Percentiles rank a stretch among this genome's conserved stretches.
Evolutionary conservation across 228 moss, liverwort and hornwort species (phyloP).

Genomic region (Sphagnum magellanicum): DNA sequence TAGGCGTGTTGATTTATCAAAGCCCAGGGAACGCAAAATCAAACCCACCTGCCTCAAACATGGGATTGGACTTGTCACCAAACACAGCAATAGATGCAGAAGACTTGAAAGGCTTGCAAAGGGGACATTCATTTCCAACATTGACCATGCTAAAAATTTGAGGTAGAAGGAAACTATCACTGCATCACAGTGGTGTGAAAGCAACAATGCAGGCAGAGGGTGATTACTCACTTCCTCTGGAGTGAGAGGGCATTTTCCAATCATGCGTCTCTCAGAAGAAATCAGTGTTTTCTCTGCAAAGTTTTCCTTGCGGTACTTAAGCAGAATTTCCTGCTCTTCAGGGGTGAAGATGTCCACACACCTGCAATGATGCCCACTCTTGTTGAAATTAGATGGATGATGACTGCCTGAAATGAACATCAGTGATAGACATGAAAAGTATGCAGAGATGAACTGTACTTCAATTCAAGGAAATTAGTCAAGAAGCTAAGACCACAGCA

Average conservation of each 20-base stretch:
- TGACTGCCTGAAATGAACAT: too few relatives aligned
- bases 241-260: conserved; percentile 78
- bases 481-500: too few relatives aligned
- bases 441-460: too few relatives aligned
- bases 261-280: conserved; percentile 41
- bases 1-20: conserved; percentile 70
- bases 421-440: too few relatives aligned
- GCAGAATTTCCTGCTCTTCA: conserved; percentile 54
- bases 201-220: not conserved
- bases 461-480: too few relatives aligned
- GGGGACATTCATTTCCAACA: too few relatives aligned
- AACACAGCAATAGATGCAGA: not conserved
- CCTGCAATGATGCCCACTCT: conserved; percentile 19
- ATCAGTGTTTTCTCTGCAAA: conserved; percentile 60
- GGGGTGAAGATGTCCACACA: conserved; percentile 62
- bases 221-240: conserved; percentile 57
- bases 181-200: not conserved
- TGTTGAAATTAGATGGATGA: too few relatives aligned
- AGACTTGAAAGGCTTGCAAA: not conserved
- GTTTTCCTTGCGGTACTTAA: conserved; percentile 56
- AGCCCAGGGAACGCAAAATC: conserved; percentile 77
- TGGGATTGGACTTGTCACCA: conserved; percentile 1
- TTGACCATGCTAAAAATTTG: not conserved
- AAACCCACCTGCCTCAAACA: conserved; percentile 68
- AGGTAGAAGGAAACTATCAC: not conserved